A percentile compares a stretch with the other conserved stretches of the same genome.
These are phyloP conservation scores for Diaporthe eres DNA, from an alignment of 2,329 filamentous ascomycete genomes.

Conservation along the genomic window DNA sequence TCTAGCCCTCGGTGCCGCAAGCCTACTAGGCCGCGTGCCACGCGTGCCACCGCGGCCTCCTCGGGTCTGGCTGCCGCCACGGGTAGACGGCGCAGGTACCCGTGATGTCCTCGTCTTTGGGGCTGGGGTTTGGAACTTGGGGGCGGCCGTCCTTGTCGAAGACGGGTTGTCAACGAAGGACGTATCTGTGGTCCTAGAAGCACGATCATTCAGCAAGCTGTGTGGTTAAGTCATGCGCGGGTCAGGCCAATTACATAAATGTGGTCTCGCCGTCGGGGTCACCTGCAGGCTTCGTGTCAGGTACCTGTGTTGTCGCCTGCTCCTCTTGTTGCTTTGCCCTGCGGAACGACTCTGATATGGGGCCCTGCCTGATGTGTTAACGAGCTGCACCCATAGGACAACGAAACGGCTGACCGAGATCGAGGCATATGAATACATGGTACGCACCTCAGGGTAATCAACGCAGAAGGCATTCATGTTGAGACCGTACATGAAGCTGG, in stretches of 20 bases:
- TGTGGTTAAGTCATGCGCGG: background rate
- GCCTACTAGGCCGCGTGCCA: conserved; percentile 58
- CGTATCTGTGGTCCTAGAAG: conserved; percentile 84
- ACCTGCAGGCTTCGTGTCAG: conserved; percentile 49
- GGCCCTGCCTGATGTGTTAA: conserved; percentile 68
- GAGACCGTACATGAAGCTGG: conserved; percentile 92
- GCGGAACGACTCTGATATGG: conserved; percentile 86
- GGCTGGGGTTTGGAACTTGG: conserved; percentile 60
- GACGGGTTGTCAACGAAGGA: conserved; percentile 90
- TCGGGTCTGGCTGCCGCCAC: conserved; percentile 57
- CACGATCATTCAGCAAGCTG: conserved; percentile 43
- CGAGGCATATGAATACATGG: background rate
- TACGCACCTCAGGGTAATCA: conserved; percentile 89
- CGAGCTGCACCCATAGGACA: background rate
- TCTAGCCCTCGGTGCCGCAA: conserved; percentile 62
- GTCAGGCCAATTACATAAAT: conserved; percentile 77
- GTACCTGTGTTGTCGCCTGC: conserved; percentile 49
- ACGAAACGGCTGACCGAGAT: background rate
- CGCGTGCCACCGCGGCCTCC: conserved; percentile 53
- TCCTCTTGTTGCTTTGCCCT: conserved; percentile 72
- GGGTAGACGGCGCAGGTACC: conserved; percentile 59
- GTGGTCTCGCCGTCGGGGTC: conserved; percentile 79
- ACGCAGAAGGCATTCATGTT: conserved; percentile 99
- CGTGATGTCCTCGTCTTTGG: conserved; percentile 59
- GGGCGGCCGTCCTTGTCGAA: conserved; percentile 64